A percentile compares a stretch with the other conserved stretches of the same genome.
Conservation (phyloP, 371 early-diverging fungal genomes). For the Apophysomyces elegans region DNA sequence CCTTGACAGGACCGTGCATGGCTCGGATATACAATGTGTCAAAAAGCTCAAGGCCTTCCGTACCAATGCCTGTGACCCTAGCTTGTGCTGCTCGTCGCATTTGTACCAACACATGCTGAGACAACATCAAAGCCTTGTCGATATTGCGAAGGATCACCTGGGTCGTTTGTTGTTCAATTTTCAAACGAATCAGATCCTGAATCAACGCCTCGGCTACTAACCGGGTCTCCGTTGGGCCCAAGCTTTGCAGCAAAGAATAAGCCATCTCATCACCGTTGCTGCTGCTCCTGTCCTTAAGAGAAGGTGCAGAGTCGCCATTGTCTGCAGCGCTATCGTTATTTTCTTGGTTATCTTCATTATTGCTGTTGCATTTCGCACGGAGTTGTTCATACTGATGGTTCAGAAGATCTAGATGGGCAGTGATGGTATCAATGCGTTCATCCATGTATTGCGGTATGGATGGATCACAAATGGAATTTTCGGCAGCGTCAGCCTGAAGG, state of each 20-base stretch:
- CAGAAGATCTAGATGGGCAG: conserved; percentile 29
- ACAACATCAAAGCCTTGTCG: conserved; percentile 15
- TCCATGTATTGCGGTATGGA: conserved; percentile 71
- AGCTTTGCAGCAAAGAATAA: conserved; percentile 29
- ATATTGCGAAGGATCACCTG: conserved; percentile 14
- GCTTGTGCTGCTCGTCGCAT: conserved; percentile 18
- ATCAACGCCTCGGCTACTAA: conserved; percentile 34
- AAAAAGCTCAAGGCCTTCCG: conserved; percentile 2
- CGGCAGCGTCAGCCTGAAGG: conserved; percentile 55
- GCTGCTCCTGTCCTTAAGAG: no score
- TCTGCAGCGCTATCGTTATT: conserved; percentile 14
- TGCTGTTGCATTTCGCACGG: conserved; percentile 12
- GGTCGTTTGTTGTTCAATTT: conserved; percentile 16
- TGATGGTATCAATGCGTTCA: conserved; percentile 68
- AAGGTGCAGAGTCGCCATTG: conserved; percentile 2
- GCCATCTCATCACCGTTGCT: conserved; percentile 31
- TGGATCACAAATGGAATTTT: conserved; percentile 31
- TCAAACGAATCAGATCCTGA: conserved; percentile 36
- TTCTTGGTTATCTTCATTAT: conserved; percentile 12
- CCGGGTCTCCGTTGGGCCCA: conserved; percentile 38
- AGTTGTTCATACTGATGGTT: conserved; percentile 22
- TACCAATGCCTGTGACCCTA: neutral
- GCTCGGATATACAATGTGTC: conserved; percentile 14
- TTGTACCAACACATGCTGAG: conserved; percentile 18
- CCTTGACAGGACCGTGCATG: conserved; percentile 17